These are phyloP conservation scores for Nyssa sinensis DNA, from an alignment of 148 eudicot genomes.

Conservation along the genomic window DNA sequence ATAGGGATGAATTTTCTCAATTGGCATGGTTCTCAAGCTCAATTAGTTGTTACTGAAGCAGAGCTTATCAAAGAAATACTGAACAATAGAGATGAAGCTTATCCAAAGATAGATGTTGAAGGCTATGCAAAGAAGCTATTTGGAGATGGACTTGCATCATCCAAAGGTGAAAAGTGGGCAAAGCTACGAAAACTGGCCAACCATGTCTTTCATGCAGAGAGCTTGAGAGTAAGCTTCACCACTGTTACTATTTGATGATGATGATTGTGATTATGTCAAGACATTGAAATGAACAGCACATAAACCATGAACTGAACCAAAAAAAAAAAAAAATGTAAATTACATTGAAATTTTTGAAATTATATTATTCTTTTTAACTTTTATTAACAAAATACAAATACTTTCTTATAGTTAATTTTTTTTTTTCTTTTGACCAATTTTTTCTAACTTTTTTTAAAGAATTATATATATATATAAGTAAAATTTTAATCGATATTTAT, in stretches of 20 bases:
- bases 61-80: conserved; percentile 39
- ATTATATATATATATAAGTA: too few relatives aligned
- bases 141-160: conserved; percentile 34
- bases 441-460: too few relatives aligned
- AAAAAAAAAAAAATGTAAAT: too few relatives aligned
- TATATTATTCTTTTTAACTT: too few relatives aligned
- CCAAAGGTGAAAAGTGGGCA: conserved; percentile 47
- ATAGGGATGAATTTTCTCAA: conserved; percentile 36
- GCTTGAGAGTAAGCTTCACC: conserved; percentile 27
- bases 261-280: neutral
- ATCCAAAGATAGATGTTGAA: conserved; percentile 33
- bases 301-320: too few relatives aligned
- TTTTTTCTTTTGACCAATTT: too few relatives aligned
- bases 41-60: conserved; percentile 35
- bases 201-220: conserved; percentile 35
- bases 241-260: neutral
- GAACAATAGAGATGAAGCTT: conserved; percentile 31
- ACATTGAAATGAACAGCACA: neutral
- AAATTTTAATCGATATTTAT: too few relatives aligned
- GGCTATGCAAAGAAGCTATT: conserved; percentile 39
- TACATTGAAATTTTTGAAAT: too few relatives aligned
- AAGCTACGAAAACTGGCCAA: conserved; percentile 43
- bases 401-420: too few relatives aligned
- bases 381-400: too few relatives aligned
- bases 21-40: conserved; percentile 43